Conservation (phyloP, 2,329 filamentous ascomycete species). For the Aureobasidium sp. region DNA sequence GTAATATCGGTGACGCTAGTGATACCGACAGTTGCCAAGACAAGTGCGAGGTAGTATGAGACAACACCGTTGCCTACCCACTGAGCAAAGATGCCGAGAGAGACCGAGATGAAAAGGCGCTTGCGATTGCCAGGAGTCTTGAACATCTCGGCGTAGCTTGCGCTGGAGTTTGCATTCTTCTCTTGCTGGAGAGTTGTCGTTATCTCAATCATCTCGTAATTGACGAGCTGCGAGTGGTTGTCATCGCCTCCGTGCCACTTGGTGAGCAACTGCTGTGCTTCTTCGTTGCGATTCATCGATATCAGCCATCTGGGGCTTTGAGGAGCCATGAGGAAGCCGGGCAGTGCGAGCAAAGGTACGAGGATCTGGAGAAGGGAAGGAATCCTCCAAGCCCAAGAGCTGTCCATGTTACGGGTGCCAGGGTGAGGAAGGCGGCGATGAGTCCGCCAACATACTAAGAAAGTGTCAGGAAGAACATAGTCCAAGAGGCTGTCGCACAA, state of each 20-base stretch:
- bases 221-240: conserved; percentile 23
- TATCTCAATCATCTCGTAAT: conserved; percentile 32
- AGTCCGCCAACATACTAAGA: conserved; percentile 15
- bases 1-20: conserved; percentile 16
- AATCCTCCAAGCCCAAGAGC: conserved; percentile 22
- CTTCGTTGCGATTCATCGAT: conserved; percentile 44
- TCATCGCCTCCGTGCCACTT: conserved; percentile 45
- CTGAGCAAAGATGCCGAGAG: conserved; percentile 31
- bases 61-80: conserved; percentile 33
- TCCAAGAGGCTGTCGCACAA: too few relatives aligned
- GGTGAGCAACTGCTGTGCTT: conserved; percentile 48
- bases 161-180: conserved; percentile 34
- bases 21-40: conserved; percentile 29
- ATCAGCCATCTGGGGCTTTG: conserved; percentile 54
- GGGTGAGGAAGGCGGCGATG: conserved; percentile 34
- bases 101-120: conserved; percentile 30
- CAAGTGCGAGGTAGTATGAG: conserved; percentile 24
- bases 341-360: conserved; percentile 18
- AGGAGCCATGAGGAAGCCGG: conserved; percentile 27
- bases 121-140: conserved; percentile 26
- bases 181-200: conserved; percentile 28
- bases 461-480: too few relatives aligned
- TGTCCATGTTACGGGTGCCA: conserved; percentile 18
- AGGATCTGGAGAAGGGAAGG: conserved; percentile 20
- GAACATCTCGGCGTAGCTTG: conserved; percentile 16